Evolutionary conservation across 768 basidiomycete species (phyloP).

Genomic region (Podaxis pistillaris): DNA sequence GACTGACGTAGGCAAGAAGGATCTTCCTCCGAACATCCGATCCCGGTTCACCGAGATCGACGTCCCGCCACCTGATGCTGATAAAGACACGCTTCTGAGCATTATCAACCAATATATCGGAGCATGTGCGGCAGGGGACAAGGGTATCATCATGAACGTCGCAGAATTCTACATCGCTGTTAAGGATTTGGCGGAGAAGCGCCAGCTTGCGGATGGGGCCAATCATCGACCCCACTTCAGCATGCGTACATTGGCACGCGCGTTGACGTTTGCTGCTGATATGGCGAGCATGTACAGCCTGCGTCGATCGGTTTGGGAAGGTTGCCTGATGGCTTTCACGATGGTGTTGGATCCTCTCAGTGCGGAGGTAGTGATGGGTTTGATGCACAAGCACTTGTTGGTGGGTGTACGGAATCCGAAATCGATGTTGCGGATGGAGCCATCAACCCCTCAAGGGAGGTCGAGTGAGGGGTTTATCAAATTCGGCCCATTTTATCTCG

Average conservation of each 20-base stretch:
- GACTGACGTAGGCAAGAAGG: constrained; percentile 97
- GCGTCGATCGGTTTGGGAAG: constrained; percentile 90
- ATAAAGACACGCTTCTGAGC: constrained; percentile 82
- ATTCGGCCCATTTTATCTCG: constrained; percentile 90
- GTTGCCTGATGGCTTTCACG: constrained; percentile 96
- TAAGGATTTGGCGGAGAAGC: constrained; percentile 68
- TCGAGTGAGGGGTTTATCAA: constrained; percentile 63
- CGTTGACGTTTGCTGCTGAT: constrained; percentile 86
- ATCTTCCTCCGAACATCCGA: constrained; percentile 88
- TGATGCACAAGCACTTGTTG: constrained; percentile 80
- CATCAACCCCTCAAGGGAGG: constrained; percentile 44
- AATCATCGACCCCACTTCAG: constrained; percentile 94
- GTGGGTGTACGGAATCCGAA: constrained; percentile 75
- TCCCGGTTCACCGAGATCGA: constrained; percentile 94
- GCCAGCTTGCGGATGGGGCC: constrained; percentile 88
- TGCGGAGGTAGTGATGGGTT: constrained; percentile 56
- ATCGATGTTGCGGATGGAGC: constrained; percentile 72
- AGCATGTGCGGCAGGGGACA: constrained; percentile 77
- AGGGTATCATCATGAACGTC: constrained; percentile 83
- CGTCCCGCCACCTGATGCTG: constrained; percentile 90
- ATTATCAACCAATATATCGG: constrained; percentile 92
- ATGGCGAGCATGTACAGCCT: constrained; percentile 75
- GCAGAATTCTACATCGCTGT: constrained; percentile 88
- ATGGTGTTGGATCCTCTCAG: constrained; percentile 86
- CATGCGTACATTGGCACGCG: constrained; percentile 92